Evolutionary conservation across 2,329 filamentous ascomycete genomes (phyloP), one percentile per base, ranked within the genome.

Genomic region (Colletotrichum eremochloae): DNA sequence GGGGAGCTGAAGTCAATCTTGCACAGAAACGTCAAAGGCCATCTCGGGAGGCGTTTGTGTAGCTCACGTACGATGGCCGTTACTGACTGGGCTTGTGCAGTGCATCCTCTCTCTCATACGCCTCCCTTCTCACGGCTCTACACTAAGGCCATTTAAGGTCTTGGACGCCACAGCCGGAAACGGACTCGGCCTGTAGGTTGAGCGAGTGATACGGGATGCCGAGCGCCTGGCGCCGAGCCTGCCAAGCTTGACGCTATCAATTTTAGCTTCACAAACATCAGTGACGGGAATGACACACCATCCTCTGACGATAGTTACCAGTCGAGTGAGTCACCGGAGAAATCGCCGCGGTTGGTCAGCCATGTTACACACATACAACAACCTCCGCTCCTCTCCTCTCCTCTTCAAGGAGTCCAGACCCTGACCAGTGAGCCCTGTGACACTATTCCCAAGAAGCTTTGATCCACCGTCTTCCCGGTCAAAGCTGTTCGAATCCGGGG

Each of bases 1-100:
- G 12, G 29, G n/a, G 40, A 65, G 70, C 66, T 65, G 55, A 72
- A 50, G 66, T 44, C 14, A 33, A 72, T 65, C 60, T 52, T 63
- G 40, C 12, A 52, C 66, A 31, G 53, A 72, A 50, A n/a, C 70
- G 60, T 60, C 70, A 18, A 15, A 12, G 2, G 38, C 48, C 5
- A 1, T 12, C 18, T 42, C 48, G 42, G 20, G 20, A 57, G 61
- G 70, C 66, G 69, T 69, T 40, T 1, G 36, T 14, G 1, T n/a
- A 40, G 15, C 24, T 1, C 1, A 24, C 55, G 53, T 50, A 55
- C 24, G 46, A 14, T n/a, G 50, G 46, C 60, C 60, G 66, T 65
- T 65, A 46, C 55, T 69, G 60, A 66, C 46, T 72, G 46, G 66
- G 33, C 18, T 7, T 18, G 5, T 42, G 46, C 60, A 58, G 52